These are phyloP conservation scores for Mrakia gelida DNA, from an alignment of 768 basidiomycete species.

Conservation along the genomic window DNA sequence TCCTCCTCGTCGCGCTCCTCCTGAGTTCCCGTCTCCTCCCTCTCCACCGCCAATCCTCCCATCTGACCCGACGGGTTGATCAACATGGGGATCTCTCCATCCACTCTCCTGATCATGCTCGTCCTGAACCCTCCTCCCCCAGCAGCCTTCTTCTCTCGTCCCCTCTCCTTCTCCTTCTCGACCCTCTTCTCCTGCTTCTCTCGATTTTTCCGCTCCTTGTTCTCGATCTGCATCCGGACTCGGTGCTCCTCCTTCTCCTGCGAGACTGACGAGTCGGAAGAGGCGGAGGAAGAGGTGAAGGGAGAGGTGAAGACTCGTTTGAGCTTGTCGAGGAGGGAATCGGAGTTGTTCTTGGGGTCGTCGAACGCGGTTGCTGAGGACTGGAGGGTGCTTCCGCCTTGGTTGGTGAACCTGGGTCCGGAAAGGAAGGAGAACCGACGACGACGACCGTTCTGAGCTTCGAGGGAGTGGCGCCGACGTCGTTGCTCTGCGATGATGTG, in stretches of 20 bases:
- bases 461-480: slow-evolving; percentile 34
- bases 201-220: slow-evolving; percentile 16
- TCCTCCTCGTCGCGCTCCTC: slow-evolving; percentile 3
- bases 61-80: slow-evolving; percentile 41
- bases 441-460: neutral
- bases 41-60: slow-evolving; percentile 26
- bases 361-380: slow-evolving; percentile 33
- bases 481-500: slow-evolving; percentile 53
- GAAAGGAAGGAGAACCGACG: slow-evolving; percentile 29
- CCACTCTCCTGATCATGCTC: slow-evolving; percentile 46
- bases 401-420: slow-evolving; percentile 37
- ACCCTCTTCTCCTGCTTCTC: slow-evolving; percentile 24
- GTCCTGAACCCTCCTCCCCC: slow-evolving; percentile 41
- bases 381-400: slow-evolving; percentile 32
- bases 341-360: slow-evolving; percentile 27
- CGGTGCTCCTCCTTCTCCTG: slow-evolving; percentile 50
- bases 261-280: slow-evolving; percentile 47
- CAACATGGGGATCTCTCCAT: slow-evolving; percentile 45
- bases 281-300: neutral
- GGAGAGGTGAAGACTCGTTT: neutral
- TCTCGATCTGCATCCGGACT: slow-evolving; percentile 55
- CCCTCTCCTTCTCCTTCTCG: slow-evolving; percentile 27
- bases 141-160: slow-evolving; percentile 33
- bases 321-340: slow-evolving; percentile 45
- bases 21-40: slow-evolving; percentile 27